phyloP scores from a whole-genome alignment of 2,329 filamentous ascomycete genomes.

The Aspergillus aculeatinus region DNA sequence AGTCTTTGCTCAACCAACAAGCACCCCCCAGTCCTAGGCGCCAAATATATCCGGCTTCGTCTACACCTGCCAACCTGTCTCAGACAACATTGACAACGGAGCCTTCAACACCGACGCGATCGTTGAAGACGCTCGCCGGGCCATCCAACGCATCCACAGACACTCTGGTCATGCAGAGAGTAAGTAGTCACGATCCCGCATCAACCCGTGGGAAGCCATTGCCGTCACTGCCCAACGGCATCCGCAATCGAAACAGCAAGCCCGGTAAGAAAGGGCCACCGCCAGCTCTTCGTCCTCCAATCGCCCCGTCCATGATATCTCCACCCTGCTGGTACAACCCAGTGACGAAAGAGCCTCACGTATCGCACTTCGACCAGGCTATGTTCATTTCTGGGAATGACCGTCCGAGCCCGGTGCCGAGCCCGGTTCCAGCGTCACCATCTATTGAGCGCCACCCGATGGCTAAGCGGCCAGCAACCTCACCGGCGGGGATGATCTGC shows the following conservation, averaged over 20 bases:
- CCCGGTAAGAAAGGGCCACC: conserved; percentile 25
- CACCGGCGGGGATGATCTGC: conserved; percentile 30
- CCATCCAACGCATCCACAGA: conserved; percentile 28
- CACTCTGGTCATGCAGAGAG: conserved; percentile 33
- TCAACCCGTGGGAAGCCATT: conserved; percentile 34
- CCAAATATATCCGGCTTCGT: conserved; percentile 26
- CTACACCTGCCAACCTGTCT: conserved; percentile 19
- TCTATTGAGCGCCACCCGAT: conserved; percentile 31
- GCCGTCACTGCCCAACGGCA: conserved; percentile 31
- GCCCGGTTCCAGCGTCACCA: conserved; percentile 32
- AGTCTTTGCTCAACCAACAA: conserved; percentile 26
- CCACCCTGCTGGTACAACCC: conserved; percentile 39
- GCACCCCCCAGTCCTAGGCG: conserved; percentile 17
- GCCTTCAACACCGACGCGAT: conserved; percentile 25
- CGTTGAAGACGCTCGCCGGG: conserved; percentile 18
- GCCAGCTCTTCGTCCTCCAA: conserved; percentile 26
- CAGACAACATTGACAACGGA: conserved; percentile 24
- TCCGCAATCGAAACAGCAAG: conserved; percentile 22
- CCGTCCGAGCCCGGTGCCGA: conserved; percentile 37
- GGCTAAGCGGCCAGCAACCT: conserved; percentile 34
- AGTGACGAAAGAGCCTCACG: conserved; percentile 40
- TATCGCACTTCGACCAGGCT: conserved; percentile 40
- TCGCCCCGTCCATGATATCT: conserved; percentile 42
- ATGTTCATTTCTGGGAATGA: conserved; percentile 43
- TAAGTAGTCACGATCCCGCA: conserved; percentile 23